Conservation (phyloP, 2,329 filamentous ascomycete genomes). For the Arthrobotrys entomopaga region DNA sequence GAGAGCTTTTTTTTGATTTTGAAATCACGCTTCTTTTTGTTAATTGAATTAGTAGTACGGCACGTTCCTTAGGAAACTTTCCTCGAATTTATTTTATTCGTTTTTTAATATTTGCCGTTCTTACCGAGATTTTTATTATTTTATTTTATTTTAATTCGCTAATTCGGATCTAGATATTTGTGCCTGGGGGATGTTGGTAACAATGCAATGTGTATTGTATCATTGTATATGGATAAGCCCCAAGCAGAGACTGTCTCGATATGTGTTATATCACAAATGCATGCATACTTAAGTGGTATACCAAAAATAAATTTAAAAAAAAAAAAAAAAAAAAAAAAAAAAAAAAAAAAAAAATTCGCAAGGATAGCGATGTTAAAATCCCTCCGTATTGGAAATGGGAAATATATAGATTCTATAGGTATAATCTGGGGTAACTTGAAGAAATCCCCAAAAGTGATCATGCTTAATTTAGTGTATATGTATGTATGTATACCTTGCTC, state of each 20-base stretch:
- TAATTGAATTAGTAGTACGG: background rate
- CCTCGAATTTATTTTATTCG: background rate
- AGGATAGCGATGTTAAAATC: background rate
- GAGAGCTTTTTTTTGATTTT: background rate
- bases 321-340: background rate
- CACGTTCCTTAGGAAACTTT: background rate
- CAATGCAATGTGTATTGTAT: background rate
- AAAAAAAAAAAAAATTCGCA: background rate
- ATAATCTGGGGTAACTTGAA: background rate
- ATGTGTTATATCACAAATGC: background rate
- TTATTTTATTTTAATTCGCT: background rate
- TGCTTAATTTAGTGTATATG: too few species aligned
- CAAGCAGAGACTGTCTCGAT: background rate
- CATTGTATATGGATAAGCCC: background rate
- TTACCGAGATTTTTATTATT: background rate
- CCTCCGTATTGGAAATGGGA: background rate
- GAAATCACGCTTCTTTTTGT: background rate
- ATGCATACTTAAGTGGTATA: background rate
- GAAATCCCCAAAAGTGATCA: background rate
- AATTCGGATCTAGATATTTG: background rate
- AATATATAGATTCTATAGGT: background rate
- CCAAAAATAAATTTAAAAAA: conserved; percentile 1
- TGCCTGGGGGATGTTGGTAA: background rate
- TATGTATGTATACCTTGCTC: too few species aligned
- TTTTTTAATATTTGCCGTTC: background rate